A percentile compares a stretch with the other conserved stretches of the same genome.
These are phyloP conservation scores for Pythium dissotocum DNA, from an alignment of 352 stramenopile species.

Conservation along the genomic window DNA sequence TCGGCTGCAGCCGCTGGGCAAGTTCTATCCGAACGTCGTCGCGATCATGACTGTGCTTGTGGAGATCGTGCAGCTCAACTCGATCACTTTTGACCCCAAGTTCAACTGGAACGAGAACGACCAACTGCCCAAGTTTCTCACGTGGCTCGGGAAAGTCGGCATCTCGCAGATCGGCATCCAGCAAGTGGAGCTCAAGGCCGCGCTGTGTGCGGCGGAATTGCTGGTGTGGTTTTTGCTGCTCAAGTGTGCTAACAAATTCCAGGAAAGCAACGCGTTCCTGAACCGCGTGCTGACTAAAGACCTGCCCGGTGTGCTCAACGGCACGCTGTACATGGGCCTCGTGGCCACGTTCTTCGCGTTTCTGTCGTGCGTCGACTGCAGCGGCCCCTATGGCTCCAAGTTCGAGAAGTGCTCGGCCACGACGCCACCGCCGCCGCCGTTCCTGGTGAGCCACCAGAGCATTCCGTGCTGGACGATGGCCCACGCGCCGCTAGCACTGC, in stretches of 20 bases:
- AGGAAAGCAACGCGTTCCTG: conserved; percentile 49
- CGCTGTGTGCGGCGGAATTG: conserved; percentile 32
- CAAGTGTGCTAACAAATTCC: conserved; percentile 75
- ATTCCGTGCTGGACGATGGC: conserved; percentile 45
- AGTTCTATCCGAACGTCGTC: conserved; percentile 55
- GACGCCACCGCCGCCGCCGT: conserved; percentile 24
- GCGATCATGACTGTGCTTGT: conserved; percentile 42
- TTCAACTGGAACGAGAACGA: conserved; percentile 52
- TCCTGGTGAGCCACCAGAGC: conserved; percentile 43
- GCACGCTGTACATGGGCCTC: conserved; percentile 60
- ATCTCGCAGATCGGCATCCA: conserved; percentile 43
- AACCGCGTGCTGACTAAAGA: conserved; percentile 62
- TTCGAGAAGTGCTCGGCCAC: conserved; percentile 19
- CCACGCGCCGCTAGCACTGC: conserved; percentile 48
- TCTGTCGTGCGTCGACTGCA: conserved; percentile 47
- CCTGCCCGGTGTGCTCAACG: conserved; percentile 45
- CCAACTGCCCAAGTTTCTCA: conserved; percentile 43
- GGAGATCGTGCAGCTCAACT: conserved; percentile 65
- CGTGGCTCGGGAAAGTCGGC: conserved; percentile 40
- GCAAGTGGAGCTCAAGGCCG: conserved; percentile 41
- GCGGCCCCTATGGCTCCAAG: conserved; percentile 9
- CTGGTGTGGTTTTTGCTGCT: conserved; percentile 49
- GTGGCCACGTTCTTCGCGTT: conserved; percentile 68
- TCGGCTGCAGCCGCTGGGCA: conserved; percentile 42
- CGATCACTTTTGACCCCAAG: conserved; percentile 53